Conservation (phyloP, 139 green algal species). For the Tetradesmus lagerheimii region DNA sequence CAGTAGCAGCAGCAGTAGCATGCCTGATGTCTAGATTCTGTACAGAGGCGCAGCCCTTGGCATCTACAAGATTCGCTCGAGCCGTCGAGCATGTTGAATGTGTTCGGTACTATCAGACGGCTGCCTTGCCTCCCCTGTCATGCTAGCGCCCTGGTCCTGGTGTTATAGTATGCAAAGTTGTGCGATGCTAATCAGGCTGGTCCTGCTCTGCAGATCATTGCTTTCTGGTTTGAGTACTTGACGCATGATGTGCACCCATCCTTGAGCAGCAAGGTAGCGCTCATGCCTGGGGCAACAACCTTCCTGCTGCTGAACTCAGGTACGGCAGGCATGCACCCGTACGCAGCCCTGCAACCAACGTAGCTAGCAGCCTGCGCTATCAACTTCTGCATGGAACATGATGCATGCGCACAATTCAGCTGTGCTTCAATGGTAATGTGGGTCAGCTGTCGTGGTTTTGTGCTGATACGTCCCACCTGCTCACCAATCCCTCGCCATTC, state of each 20-base stretch:
- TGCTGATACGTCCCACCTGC: no score
- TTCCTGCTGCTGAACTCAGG: constrained; percentile 63
- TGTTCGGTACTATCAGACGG: no score
- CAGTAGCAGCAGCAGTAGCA: background rate
- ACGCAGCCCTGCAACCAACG: background rate
- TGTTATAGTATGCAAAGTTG: no score
- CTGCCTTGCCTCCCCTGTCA: no score
- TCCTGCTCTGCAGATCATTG: constrained; percentile 62
- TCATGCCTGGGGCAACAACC: constrained; percentile 46
- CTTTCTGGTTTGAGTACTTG: constrained; percentile 81
- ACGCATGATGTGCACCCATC: constrained; percentile 33
- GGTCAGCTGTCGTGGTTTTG: background rate
- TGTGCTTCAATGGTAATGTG: background rate
- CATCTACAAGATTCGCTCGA: no score
- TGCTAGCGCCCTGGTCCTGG: no score
- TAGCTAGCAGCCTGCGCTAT: background rate
- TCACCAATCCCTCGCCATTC: no score
- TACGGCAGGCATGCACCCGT: background rate
- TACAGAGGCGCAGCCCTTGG: no score
- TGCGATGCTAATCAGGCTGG: no score
- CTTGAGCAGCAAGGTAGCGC: background rate
- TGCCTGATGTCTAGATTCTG: background rate
- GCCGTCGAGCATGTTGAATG: no score
- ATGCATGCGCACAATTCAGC: background rate
- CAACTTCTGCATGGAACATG: background rate